Evolutionary conservation across 2,329 filamentous ascomycete genomes (phyloP), one percentile per base, ranked within the genome.

Genomic region (Fusarium pseudograminearum): DNA sequence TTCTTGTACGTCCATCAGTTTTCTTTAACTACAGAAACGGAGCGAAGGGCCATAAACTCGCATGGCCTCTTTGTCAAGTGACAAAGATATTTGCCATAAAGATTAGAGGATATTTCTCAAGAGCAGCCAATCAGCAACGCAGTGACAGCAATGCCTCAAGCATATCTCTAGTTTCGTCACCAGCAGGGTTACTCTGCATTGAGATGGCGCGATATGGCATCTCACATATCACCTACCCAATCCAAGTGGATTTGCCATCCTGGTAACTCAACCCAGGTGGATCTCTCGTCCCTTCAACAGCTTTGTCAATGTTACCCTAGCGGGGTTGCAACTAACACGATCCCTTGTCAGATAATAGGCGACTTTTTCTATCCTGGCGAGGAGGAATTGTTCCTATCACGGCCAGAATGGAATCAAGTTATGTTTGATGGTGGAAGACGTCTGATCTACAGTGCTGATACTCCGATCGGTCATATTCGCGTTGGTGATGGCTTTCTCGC

Each of bases 381-480:
- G 38, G 65, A 76, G 18, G 74, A 77, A 42, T 81, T 80, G 60
- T 82, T 82, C 63, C 73, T 82, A 7, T 74, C 76, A 30, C 73
- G 75, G 26, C 74, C 74, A 12, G 78, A 77, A 56, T 82, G 80
- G 80, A 78, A 77, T 56, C 67, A 70, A 22, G 69, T 80, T n/a
- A 75, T 80, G 60, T 60, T 62, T 24, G 73, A 75, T 40, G 44
- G 65, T 7, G 72, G 70, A 11, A 68, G 73, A 15, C 72, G 73
- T 20, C 71, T 78, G 24, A 70, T 76, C 18, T 73, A 78, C 52
- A 52, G 70, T 18, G 57, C 71, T 10, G 66, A 70, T 16, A 65
- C 70, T n/a, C 67, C 65, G 4, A 67, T 70, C 24, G 62, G 65
- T 46, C 69, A 64, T 15, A 73, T 77, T 34, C 57, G 71, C 4